A percentile compares a stretch with the other conserved stretches of the same genome.
These are phyloP conservation scores for Kurtzmaniella fragi DNA, from an alignment of 805 yeast species.

Conservation along the genomic window DNA sequence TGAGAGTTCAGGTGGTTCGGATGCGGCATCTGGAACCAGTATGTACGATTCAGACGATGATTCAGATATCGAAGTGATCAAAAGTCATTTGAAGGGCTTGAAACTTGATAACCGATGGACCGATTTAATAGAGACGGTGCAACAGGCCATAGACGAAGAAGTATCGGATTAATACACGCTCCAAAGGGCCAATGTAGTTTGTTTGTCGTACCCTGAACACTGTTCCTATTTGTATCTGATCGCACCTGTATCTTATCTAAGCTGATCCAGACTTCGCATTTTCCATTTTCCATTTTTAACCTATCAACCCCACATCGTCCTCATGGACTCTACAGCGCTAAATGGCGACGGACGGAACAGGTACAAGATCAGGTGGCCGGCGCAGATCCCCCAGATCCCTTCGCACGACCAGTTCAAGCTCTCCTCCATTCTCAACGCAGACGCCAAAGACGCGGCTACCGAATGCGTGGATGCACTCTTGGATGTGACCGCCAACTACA, in stretches of 20 bases:
- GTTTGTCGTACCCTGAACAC: too few species aligned
- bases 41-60: slow-evolving; percentile 13
- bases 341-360: slow-evolving; percentile 1
- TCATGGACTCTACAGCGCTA: slow-evolving; percentile 6
- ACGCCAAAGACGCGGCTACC: slow-evolving; percentile 21
- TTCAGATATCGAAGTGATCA: slow-evolving; percentile 18
- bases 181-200: too few species aligned
- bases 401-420: slow-evolving; percentile 27
- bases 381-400: slow-evolving; percentile 14
- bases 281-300: not conserved
- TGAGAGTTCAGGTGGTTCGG: slow-evolving; percentile 15
- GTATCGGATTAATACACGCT: too few species aligned
- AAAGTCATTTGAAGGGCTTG: slow-evolving; percentile 4
- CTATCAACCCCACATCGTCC: not conserved
- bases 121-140: slow-evolving; percentile 12
- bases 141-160: not conserved
- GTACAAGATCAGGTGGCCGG: slow-evolving; percentile 2
- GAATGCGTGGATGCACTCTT: slow-evolving; percentile 24
- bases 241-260: too few species aligned
- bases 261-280: too few species aligned
- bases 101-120: slow-evolving; percentile 3
- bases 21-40: slow-evolving; percentile 19
- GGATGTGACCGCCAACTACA: slow-evolving; percentile 25
- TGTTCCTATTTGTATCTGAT: too few species aligned
- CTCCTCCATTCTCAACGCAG: slow-evolving; percentile 20